Percentiles rank a stretch among this genome's conserved stretches.
Conservation (phyloP, 139 green algal genomes). For the Eudorina sp. region DNA sequence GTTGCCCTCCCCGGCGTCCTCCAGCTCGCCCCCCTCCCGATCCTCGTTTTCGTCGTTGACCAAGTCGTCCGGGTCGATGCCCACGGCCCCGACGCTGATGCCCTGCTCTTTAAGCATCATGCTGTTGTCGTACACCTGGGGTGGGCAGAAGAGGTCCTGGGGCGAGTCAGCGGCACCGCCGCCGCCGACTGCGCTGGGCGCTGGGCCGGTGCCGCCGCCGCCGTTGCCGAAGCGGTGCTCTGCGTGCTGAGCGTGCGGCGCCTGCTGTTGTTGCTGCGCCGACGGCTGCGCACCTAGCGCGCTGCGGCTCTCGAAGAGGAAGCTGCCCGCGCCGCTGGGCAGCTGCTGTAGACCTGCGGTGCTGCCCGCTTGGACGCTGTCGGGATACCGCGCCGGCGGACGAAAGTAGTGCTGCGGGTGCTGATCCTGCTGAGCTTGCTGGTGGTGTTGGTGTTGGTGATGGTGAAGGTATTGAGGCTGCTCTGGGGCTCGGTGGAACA, state of each 20-base stretch:
- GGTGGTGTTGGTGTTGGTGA: neutral
- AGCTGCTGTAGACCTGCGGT: neutral
- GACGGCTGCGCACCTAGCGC: no score
- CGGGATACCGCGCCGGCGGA: neutral
- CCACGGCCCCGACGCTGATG: neutral
- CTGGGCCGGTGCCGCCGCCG: no score
- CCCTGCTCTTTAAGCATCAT: constrained; percentile 18
- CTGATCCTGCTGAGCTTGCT: neutral
- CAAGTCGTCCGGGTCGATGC: neutral
- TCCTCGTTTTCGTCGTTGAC: neutral
- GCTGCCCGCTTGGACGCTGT: neutral
- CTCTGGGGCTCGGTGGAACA: neutral
- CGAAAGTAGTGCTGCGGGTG: neutral
- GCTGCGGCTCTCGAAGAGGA: neutral
- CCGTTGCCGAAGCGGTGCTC: no score
- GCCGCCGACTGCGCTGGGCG: no score
- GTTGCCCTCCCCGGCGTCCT: constrained; percentile 4
- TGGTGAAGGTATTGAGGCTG: neutral
- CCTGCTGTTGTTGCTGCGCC: no score
- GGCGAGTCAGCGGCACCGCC: no score
- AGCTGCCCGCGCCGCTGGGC: neutral
- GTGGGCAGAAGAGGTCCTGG: constrained; percentile 11
- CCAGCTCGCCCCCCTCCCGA: neutral
- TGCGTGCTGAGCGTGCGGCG: no score
- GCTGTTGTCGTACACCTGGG: constrained; percentile 38